Conservation (phyloP, 768 basidiomycete species). For the Lentinula raphanica region DNA sequence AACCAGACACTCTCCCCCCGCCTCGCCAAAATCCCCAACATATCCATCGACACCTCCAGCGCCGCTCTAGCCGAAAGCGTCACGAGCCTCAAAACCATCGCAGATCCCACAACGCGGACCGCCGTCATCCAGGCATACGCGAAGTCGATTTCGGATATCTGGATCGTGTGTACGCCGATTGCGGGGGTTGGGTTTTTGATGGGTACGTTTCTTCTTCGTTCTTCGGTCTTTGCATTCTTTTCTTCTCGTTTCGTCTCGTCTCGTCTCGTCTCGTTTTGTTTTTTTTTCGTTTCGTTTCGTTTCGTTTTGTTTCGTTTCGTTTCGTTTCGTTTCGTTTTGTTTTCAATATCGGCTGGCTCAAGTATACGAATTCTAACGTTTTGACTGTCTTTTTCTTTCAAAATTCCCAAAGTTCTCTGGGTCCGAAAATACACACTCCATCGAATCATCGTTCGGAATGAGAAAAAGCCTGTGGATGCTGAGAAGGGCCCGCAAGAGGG, state of each 20-base stretch:
- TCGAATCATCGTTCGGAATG: not conserved
- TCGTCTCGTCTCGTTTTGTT: too few relatives aligned
- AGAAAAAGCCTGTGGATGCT: not conserved
- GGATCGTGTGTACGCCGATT: constrained; percentile 60
- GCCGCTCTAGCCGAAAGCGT: constrained; percentile 44
- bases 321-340: too few relatives aligned
- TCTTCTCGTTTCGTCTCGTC: too few relatives aligned
- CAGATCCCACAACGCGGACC: constrained; percentile 41
- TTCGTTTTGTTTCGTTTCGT: too few relatives aligned
- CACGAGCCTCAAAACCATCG: constrained; percentile 36
- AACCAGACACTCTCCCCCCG: constrained; percentile 24
- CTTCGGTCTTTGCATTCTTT: constrained; percentile 3
- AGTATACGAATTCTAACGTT: too few relatives aligned
- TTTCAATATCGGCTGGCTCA: too few relatives aligned
- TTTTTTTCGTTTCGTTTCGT: too few relatives aligned
- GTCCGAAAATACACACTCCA: constrained; percentile 1
- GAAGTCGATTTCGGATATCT: constrained; percentile 55
- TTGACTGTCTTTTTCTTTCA: too few relatives aligned
- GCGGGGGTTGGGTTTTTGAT: constrained; percentile 48
- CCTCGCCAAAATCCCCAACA: constrained; percentile 27
- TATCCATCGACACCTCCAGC: constrained; percentile 35
- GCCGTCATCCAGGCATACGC: constrained; percentile 59
- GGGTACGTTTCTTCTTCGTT: constrained; percentile 26
- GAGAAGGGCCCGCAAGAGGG: not conserved
- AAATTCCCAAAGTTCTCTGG: not conserved